Evolutionary conservation across 2,329 filamentous ascomycete species (phyloP), one percentile per base, ranked within the genome.

Genomic region (Pestalotiopsis sp.): DNA sequence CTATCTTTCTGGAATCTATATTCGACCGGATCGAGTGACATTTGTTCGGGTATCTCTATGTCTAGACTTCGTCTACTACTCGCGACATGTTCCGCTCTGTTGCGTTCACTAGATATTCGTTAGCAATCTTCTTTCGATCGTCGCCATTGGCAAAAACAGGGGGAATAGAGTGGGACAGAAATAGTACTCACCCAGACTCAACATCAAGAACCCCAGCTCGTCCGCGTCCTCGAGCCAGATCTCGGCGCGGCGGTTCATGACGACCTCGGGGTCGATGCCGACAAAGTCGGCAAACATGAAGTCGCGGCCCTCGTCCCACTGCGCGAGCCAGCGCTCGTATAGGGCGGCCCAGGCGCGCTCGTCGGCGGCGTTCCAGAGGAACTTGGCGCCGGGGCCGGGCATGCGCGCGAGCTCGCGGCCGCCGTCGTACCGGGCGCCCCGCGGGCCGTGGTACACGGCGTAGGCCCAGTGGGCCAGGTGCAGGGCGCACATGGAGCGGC

Each of bases 161-260:
- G 27, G 3, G 11, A 25, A n/a, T 25, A 38, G 25, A 31, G 11
- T 23, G 59, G 9, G 38, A 20, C 17, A 17, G 39, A 64, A 41
- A 20, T 4, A 39, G 52, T 6, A 61, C 65, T 59, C 27, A 67
- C 65, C 73, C 61, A 82, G 78, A 61, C 76, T 75, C 69, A 81
- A 76, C 66, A 82, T 78, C n/a, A 83, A 68, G 5, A 82, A 72
- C 0, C 81, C 80, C 66, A 83, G 76, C 67, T 83, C 81, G 73
- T 83, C 81, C 2, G 79, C 76, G 63, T 84, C 81, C 70, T 82
- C 81, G 6, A 83, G 68, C 81, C 81, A 83, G 67, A 74, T 74
- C 73, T 83, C 79, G 2, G 77, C 74, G 56, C 80, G 73, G 3
- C 70, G 27, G 68, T 79, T 74, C 67, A 83, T 72, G 9, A 71